Base-by-base conservation (phyloP, 208 protist species). In the Angomonas ambiguus region DNA sequence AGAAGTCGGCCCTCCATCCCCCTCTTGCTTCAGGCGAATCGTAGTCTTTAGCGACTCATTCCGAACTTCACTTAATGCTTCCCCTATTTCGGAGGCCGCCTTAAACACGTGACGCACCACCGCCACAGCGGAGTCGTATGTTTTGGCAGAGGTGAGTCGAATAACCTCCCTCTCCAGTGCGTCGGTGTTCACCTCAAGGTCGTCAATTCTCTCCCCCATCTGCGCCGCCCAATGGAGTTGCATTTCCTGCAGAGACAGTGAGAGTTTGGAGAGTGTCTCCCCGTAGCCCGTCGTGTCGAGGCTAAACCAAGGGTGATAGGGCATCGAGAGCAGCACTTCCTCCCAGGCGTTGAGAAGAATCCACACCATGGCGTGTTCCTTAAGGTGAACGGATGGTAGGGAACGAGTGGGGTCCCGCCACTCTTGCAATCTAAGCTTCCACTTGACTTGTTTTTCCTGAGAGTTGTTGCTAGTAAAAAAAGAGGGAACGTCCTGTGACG, bases 281-380 rank as follows among this genome's bases (percentile, higher is more conserved):
- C 71, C 74, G 69, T 91, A 88, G 10, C 66, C 60, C 6, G 55
- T 27, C 2, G 66, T 65, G 42, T 82, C 64, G 8, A 88, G 64
- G 13, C 80, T 49, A 20, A 94, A 6, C 72, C 85, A 86, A 2
- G 85, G 67, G 20, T 70, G 67, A 35, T 82, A 88, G 13, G 78
- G 67, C 45, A 83, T 82, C 18, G 62, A 48, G 11, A 88, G 76
- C 45, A 94, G 53, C 35, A 62, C 66, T 60, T 92, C 82, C 33
- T 88, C 80, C 84, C 84, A 90, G 20, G 80, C 67, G 53, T 83
- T 83, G 42, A 88, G 69, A 16, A 92, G 20, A 27, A 92, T 69
- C 80, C 83, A 87, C 27, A 90, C 55, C 27, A 72, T 33, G 42
- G 82, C 74, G 31, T 67, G 64, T 5, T 57, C 69, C 2, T 41